Percentiles rank a stretch among this genome's conserved stretches.
Conservation (phyloP, 352 stramenopile genomes). For the Globisporangium orthogonon region DNA sequence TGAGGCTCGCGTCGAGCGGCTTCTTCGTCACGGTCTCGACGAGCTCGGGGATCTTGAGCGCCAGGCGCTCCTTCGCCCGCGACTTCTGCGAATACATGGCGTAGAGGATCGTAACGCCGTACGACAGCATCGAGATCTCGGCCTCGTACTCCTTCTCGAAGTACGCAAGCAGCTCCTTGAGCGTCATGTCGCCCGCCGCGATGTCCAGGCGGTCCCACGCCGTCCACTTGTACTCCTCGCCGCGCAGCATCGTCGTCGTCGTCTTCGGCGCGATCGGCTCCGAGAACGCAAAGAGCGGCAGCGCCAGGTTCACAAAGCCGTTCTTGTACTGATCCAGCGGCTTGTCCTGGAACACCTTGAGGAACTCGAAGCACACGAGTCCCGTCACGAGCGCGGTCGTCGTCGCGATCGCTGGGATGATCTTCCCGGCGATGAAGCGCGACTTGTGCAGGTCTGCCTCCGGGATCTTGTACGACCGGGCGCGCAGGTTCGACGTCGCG, state of each 20-base stretch:
- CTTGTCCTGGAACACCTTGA: constrained; percentile 92
- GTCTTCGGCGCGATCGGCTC: constrained; percentile 94
- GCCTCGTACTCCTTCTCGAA: constrained; percentile 96
- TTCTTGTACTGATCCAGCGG: constrained; percentile 97
- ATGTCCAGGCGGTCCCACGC: constrained; percentile 97
- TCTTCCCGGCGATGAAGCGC: constrained; percentile 99
- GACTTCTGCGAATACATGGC: constrained; percentile 88
- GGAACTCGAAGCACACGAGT: constrained; percentile 97
- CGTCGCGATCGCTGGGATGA: constrained; percentile 99
- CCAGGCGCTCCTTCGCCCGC: constrained; percentile 91
- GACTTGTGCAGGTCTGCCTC: constrained; percentile 97
- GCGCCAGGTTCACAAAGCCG: constrained; percentile 97
- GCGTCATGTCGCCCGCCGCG: constrained; percentile 92
- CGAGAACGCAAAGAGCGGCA: constrained; percentile 97
- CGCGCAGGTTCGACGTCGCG: constrained; percentile 95
- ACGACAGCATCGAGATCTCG: constrained; percentile 98
- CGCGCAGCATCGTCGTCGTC: constrained; percentile 91
- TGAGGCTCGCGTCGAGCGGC: constrained; percentile 90
- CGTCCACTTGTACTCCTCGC: constrained; percentile 96
- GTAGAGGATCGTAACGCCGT: constrained; percentile 91
- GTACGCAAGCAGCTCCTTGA: constrained; percentile 94
- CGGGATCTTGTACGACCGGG: constrained; percentile 97
- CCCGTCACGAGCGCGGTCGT: constrained; percentile 98
- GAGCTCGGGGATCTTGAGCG: constrained; percentile 95
- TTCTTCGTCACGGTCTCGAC: constrained; percentile 96